Percentiles rank a stretch among this genome's conserved stretches.
phyloP scores from a whole-genome alignment of 2,329 filamentous ascomycete species.

The Aspergillus fumigatus region DNA sequence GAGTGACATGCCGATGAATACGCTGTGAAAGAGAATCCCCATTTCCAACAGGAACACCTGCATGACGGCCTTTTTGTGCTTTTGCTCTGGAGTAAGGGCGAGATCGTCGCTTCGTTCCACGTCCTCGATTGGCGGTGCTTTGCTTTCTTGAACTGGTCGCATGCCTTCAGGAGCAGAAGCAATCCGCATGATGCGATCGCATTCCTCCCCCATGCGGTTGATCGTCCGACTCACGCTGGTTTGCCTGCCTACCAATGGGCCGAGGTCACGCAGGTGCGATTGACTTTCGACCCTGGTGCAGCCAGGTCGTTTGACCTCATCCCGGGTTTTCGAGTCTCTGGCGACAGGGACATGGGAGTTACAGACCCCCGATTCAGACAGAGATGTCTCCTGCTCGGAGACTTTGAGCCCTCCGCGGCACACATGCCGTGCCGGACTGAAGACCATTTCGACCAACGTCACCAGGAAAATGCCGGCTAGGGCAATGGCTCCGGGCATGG shows the following conservation, averaged over 20 bases:
- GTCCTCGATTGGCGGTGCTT: constrained; percentile 14
- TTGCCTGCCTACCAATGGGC: constrained; percentile 23
- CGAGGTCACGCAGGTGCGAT: constrained; percentile 22
- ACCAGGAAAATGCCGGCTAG: constrained; percentile 43
- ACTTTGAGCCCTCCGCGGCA: constrained; percentile 16
- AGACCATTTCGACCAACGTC: constrained; percentile 54
- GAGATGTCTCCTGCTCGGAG: neutral
- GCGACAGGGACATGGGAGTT: neutral
- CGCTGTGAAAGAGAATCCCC: constrained; percentile 73
- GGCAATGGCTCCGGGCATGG: constrained; percentile 47
- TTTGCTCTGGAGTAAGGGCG: constrained; percentile 29
- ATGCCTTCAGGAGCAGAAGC: constrained; percentile 17
- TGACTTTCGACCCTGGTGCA: constrained; percentile 6
- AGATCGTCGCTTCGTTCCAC: constrained; percentile 14
- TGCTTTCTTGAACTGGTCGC: constrained; percentile 10
- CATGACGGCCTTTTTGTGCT: constrained; percentile 60
- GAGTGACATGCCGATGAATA: constrained; percentile 43
- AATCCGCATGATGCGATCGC: constrained; percentile 19
- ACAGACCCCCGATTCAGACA: neutral
- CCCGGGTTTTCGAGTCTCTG: neutral
- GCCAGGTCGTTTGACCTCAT: neutral
- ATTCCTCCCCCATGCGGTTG: constrained; percentile 22
- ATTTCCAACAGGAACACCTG: constrained; percentile 73
- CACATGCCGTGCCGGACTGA: constrained; percentile 36
- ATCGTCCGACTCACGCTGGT: constrained; percentile 28